A percentile compares a stretch with the other conserved stretches of the same genome.
These are phyloP conservation scores for Phytophthora chlamydospora DNA, from an alignment of 352 stramenopile genomes.

Conservation along the genomic window DNA sequence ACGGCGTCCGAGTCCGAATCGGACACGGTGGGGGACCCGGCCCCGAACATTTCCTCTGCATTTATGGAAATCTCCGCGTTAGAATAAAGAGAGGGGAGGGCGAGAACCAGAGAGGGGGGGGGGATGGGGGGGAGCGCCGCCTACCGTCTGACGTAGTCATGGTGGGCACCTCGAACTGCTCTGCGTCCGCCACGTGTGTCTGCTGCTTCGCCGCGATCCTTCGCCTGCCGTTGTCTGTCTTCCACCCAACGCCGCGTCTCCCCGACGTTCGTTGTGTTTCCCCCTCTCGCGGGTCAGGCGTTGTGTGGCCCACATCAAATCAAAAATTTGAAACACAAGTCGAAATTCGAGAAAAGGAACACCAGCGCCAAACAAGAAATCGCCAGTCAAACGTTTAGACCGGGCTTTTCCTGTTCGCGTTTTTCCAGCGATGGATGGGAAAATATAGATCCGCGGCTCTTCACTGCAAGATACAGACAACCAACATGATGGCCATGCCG, in stretches of 20 bases:
- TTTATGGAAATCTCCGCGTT: conserved; percentile 5
- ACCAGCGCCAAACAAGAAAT: no score
- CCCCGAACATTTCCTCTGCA: conserved; percentile 72
- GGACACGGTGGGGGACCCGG: conserved; percentile 80
- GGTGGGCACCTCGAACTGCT: neutral
- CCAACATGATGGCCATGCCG: no score
- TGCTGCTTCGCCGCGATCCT: conserved; percentile 15
- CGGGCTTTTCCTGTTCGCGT: no score
- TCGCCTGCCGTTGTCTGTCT: conserved; percentile 23
- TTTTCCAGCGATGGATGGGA: neutral
- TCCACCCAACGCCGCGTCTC: conserved; percentile 31
- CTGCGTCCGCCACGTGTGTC: conserved; percentile 5
- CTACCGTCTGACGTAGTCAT: conserved; percentile 37
- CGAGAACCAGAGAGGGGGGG: neutral
- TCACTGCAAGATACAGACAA: no score
- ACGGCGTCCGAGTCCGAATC: conserved; percentile 83
- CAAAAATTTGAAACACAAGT: no score
- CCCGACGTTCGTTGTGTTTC: conserved; percentile 20
- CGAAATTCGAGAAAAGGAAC: no score
- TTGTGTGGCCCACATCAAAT: no score
- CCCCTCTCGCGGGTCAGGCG: neutral
- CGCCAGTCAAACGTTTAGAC: no score
- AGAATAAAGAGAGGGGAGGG: conserved; percentile 9
- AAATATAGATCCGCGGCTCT: neutral
- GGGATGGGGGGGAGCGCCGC: neutral